A percentile compares a stretch with the other conserved stretches of the same genome.
Conservation (phyloP, 805 yeast species). For the Wickerhamomyces mucosus region DNA sequence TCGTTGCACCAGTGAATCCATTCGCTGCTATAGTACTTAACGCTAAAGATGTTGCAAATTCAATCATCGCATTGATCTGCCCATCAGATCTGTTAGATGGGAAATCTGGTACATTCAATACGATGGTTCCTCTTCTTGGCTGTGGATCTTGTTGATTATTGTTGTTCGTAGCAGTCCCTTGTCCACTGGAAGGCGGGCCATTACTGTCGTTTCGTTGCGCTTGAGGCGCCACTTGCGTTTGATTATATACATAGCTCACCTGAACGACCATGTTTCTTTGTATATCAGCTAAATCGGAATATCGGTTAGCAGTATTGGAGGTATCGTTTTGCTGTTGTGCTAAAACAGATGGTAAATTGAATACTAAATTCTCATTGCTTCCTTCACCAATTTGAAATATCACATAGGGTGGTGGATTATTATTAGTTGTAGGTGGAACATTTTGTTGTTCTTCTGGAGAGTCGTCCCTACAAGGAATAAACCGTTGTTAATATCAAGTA, state of each 20-base stretch:
- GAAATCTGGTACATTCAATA: slow-evolving; percentile 60
- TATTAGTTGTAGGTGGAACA: too few relatives aligned
- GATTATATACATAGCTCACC: slow-evolving; percentile 27
- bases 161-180: too few relatives aligned
- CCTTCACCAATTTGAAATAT: slow-evolving; percentile 16
- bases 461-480: too few relatives aligned
- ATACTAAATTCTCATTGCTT: slow-evolving; percentile 7
- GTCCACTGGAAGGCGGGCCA: too few relatives aligned
- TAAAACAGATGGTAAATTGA: slow-evolving; percentile 8
- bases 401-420: slow-evolving; percentile 11
- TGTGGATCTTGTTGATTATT: slow-evolving; percentile 1
- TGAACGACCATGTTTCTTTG: slow-evolving; percentile 29
- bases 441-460: too few relatives aligned
- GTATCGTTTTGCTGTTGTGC: background rate
- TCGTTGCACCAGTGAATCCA: slow-evolving; percentile 28
- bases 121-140: slow-evolving; percentile 43
- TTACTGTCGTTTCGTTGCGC: background rate
- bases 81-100: slow-evolving; percentile 50
- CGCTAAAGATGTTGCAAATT: slow-evolving; percentile 64
- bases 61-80: slow-evolving; percentile 44
- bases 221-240: slow-evolving; percentile 2
- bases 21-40: slow-evolving; percentile 49
- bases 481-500: too few relatives aligned
- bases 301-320: background rate
- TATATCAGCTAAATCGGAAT: background rate